Evolutionary conservation across 1,139 yeast species (phyloP), one percentile per base, ranked within the genome.

Genomic region (Candida tunisiensis): DNA sequence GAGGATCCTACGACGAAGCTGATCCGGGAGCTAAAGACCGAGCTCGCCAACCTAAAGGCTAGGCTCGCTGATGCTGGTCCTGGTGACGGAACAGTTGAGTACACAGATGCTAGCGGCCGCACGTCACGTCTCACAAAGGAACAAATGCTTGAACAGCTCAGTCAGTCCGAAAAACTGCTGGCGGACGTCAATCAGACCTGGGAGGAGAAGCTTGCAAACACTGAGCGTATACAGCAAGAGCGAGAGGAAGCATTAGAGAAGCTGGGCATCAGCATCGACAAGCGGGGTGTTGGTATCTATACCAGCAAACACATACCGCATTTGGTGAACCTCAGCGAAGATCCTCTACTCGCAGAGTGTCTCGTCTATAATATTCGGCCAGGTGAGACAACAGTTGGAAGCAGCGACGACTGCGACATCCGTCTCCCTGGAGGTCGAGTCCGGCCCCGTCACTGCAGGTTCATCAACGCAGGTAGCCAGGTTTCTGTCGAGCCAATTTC

Each of bases 1-100:
- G 57, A 60, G 34, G 66, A 60, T 28, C 45, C 49, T 11, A 41
- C 37, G 26, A 43, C 45, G 8, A 41, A 37, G 27, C 33, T 47
- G 11, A 40, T 47, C 7, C 29, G 49, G 9, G 46, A 44, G 25
- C 39, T 47, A 13, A 38, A 37, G 15, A 38, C 35, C n/a, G 52
- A 47, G 28, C 34, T 47, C 10, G 40, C 30, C 5, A 18, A 19
- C 21, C 34, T 47, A 15, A 35, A 40, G 15, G 20, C 31, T 12
- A 31, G 35, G 21, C n/a, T n/a, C n/a, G n/a, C n/a, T n/a, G n/a
- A n/a, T n/a, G 13, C 28, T 40, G 22, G 25, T 22, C 8, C 29
- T 19, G 22, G 28, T 13, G 14, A 20, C 11, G 7, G 17, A 23
- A n/a, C 16, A 16, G 5, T 9, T 16, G 8, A 25, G 9, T 22